Base-by-base conservation (phyloP, 2,329 filamentous ascomycete species). In the Didymella exigua region DNA sequence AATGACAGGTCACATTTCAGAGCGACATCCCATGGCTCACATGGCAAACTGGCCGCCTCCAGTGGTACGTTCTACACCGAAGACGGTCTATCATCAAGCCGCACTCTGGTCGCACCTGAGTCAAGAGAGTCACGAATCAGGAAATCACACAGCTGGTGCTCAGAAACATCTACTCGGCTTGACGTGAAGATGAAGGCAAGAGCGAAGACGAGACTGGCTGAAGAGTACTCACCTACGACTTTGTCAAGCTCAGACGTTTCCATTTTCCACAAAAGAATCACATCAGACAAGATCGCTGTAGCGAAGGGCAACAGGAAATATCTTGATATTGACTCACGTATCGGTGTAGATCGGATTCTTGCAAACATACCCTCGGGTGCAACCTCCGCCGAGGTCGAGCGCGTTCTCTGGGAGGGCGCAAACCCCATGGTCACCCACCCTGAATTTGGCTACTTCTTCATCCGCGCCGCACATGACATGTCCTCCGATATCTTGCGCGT, bases 1-100 rank as follows among this genome's bases (percentile, higher is more conserved):
- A 47, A 58, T 7, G 49, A 55, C 16, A 49, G 43, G 6, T 44
- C 54, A 16, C 51, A 54, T n/a, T 57, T 58, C 10, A 64, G 55
- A n/a, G 43, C 56, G 11, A 49, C 49, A 21, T 59, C 59, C 7
- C 58, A 59, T 16, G 51, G 56, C 23, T 59, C 59, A 5, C 58
- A 58, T 14, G 50, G 54, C 16, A 37, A 57, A n/a, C 19, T 56
- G 11, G 45, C 58, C 19, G 50, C 62, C 13, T 71, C 70, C 21
- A 62, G 59, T 13, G 61, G 62, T 3, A 73, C 70, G 0, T 73
- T 73, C 29, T 70, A 68, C 44, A 64, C 70, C 0, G 70, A 73
- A 30, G 70, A 70, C 38, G 63, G 56, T 2, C 51, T 63, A 1
- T 64, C 68, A 4, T 63, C 61, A 4, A 61, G 52, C 7, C 60